Evolutionary conservation across 2,329 filamentous ascomycete species (phyloP), one percentile per base, ranked within the genome.

Genomic region (Phyllosticta citrichinensis): DNA sequence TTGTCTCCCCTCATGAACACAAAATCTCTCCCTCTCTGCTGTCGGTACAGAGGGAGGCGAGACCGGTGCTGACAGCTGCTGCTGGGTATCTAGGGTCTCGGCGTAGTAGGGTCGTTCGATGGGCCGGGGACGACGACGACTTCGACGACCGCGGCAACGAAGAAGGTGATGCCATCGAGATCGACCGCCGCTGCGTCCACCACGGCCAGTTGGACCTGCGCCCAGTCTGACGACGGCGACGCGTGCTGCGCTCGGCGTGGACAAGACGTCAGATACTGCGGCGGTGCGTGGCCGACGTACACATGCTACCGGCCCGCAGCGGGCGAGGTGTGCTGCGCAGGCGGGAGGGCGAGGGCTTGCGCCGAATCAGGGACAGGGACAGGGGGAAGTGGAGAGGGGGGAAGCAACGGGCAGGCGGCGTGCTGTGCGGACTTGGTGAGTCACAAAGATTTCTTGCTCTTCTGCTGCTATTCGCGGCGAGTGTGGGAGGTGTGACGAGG

Each of bases 321-420:
- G 20, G 59, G 59, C 25, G 59, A 61, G 52, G 59, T 61, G 17
- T 61, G 59, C 59, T 61, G 59, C 50, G 52, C n/a, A 27, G 59
- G 57, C 50, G 55, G 50, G 12, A 40, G 10, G 22, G n/a, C 47
- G 40, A 47, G 40, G 40, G 40, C 40, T 47, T 47, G 40, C 40
- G n/a, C 40, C 17, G 40, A n/a, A n/a, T n/a, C 40, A 47, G 40
- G 40, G 40, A 47, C 40, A 47, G 40, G 40, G 40, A 47, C 40
- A 47, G 40, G 40, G 40, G 40, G 2, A n/a, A n/a, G 17, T 8
- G 40, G 17, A 19, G 8, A n/a, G 8, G 40, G n/a, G 6, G 40
- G 40, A 47, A n/a, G 40, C 40, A 47, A n/a, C n/a, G 40, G 40
- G 3, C 40, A 47, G 6, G 17, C 17, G 17, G 40, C 40, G 40